A percentile compares a stretch with the other conserved stretches of the same genome.
These are phyloP conservation scores for Trypanosoma vivax DNA, from an alignment of 208 protist species.

Conservation along the genomic window DNA sequence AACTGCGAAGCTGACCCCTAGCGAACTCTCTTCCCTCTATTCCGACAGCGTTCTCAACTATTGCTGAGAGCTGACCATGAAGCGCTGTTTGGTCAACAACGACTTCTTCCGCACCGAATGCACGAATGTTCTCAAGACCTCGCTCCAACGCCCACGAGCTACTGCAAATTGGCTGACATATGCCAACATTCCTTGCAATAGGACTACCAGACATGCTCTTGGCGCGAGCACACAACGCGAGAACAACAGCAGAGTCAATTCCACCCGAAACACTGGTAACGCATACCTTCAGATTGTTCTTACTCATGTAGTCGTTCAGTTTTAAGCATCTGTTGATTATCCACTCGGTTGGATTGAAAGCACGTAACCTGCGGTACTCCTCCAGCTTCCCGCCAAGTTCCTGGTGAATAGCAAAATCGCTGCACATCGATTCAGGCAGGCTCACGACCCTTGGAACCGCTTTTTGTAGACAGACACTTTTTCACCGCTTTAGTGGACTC, in stretches of 20 bases:
- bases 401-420: constrained; percentile 37
- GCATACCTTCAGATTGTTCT: constrained; percentile 78
- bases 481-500: too few relatives aligned
- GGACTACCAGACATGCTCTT: constrained; percentile 51
- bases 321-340: constrained; percentile 77
- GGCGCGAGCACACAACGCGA: constrained; percentile 81
- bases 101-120: constrained; percentile 76
- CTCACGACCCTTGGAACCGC: not conserved
- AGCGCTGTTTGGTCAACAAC: constrained; percentile 91
- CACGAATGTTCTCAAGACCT: constrained; percentile 74
- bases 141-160: constrained; percentile 82
- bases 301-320: constrained; percentile 91
- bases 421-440: constrained; percentile 32
- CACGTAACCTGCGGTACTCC: constrained; percentile 55
- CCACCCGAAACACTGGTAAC: constrained; percentile 91
- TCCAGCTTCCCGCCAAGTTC: constrained; percentile 61
- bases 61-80: constrained; percentile 53
- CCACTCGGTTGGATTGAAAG: constrained; percentile 82
- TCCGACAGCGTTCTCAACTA: constrained; percentile 62
- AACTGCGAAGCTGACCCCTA: constrained; percentile 90
- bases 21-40: constrained; percentile 85
- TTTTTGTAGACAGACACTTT: too few relatives aligned
- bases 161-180: constrained; percentile 93
- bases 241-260: constrained; percentile 91
- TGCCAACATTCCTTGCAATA: constrained; percentile 85